Percentiles rank a stretch among this genome's conserved stretches.
These are phyloP conservation scores for Pestalotiopsis sp. DNA, from an alignment of 2,329 filamentous ascomycete species.

Conservation along the genomic window DNA sequence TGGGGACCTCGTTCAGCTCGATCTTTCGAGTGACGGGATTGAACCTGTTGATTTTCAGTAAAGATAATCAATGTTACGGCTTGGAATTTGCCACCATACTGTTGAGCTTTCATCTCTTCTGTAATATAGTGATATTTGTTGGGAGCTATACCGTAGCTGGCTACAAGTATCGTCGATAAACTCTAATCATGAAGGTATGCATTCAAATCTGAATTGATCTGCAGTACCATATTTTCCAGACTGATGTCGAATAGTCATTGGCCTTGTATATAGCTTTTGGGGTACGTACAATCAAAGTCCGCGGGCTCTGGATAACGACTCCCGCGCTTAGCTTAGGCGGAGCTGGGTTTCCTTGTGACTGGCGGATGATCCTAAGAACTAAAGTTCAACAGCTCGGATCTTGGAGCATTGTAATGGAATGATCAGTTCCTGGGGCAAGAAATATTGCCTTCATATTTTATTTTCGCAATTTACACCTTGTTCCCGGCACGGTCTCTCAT, in stretches of 20 bases:
- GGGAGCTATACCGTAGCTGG: neutral
- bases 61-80: no score
- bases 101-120: constrained; percentile 1
- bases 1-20: constrained; percentile 19
- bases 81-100: neutral
- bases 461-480: no score
- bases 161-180: neutral
- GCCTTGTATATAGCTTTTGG: no score
- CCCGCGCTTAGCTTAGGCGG: neutral
- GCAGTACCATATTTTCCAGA: no score
- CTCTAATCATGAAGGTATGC: no score
- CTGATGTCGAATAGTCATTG: no score
- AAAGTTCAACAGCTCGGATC: neutral
- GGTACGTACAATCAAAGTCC: neutral
- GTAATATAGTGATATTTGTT: neutral
- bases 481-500: no score
- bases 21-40: constrained; percentile 9
- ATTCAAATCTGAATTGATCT: no score
- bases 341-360: neutral
- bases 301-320: constrained; percentile 4
- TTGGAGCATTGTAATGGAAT: neutral
- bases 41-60: constrained; percentile 1
- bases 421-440: neutral
- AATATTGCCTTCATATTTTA: no score
- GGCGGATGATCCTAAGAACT: neutral